phyloP scores from a whole-genome alignment of 2,329 filamentous ascomycete species.

The Sarocladiaceae sp. region DNA sequence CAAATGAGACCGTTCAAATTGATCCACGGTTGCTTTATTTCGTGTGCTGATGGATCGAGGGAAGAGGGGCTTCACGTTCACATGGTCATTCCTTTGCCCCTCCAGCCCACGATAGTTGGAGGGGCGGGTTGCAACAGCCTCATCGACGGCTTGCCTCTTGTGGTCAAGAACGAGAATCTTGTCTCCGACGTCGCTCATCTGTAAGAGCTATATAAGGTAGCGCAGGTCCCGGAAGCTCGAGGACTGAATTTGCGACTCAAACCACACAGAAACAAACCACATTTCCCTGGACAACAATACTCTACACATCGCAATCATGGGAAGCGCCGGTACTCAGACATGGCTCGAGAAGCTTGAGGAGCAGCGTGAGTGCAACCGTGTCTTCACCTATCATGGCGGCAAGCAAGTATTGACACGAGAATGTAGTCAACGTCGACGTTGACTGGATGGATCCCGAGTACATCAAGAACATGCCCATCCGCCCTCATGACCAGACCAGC shows the following conservation, averaged over 20 bases:
- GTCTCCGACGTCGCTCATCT: background rate
- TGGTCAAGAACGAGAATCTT: background rate
- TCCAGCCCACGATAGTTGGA: no score
- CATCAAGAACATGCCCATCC: slow-evolving; percentile 39
- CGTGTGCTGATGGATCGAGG: no score
- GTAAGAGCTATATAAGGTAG: background rate
- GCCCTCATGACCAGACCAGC: slow-evolving; percentile 44
- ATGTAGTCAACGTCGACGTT: slow-evolving; percentile 44
- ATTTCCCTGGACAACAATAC: background rate
- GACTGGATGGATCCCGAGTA: slow-evolving; percentile 49
- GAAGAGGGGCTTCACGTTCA: no score
- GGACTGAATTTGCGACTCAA: background rate
- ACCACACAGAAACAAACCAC: background rate
- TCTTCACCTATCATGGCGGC: background rate
- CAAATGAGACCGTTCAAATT: background rate
- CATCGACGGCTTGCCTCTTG: background rate
- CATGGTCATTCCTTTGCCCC: no score
- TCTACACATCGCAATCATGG: slow-evolving; percentile 20
- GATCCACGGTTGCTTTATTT: no score
- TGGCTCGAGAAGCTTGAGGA: slow-evolving; percentile 41
- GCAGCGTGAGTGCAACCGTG: slow-evolving; percentile 25
- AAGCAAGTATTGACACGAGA: background rate
- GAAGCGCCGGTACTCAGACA: slow-evolving; percentile 22
- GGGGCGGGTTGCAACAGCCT: no score
- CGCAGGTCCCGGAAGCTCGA: background rate